Evolutionary conservation across 129 eudicot species (phyloP).

Genomic region (Flaveria linearis): DNA sequence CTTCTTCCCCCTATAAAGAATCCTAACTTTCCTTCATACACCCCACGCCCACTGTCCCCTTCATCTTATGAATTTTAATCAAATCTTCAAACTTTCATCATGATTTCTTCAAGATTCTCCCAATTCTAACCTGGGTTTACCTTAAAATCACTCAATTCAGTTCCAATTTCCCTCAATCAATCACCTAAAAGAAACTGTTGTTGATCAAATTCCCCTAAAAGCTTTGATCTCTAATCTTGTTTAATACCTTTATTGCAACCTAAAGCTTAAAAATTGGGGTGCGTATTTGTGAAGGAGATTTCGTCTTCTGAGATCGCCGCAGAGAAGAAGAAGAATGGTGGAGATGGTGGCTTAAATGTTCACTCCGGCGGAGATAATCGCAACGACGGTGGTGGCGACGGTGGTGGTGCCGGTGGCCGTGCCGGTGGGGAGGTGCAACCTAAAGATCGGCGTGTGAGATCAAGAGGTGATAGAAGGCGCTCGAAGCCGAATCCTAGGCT

Average conservation of each 20-base stretch:
- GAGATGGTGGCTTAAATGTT: too few species aligned
- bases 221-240: too few species aligned
- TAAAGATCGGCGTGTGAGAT: constrained; percentile 45
- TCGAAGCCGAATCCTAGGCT: constrained; percentile 67
- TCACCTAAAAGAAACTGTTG: not conserved
- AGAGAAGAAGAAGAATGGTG: constrained; percentile 31
- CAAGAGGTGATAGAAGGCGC: constrained; percentile 53
- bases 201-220: not conserved
- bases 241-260: too few species aligned
- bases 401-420: not conserved
- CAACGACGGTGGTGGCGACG: constrained; percentile 21
- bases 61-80: not conserved
- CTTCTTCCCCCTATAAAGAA: constrained; percentile 48
- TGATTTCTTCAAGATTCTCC: not conserved
- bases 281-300: constrained; percentile 79
- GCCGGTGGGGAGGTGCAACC: constrained; percentile 34
- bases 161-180: not conserved
- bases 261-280: constrained; percentile 47
- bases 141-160: not conserved
- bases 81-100: not conserved
- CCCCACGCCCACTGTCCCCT: constrained; percentile 2
- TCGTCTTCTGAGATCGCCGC: constrained; percentile 53
- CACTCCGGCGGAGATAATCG: constrained; percentile 7
- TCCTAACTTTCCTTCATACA: constrained; percentile 46
- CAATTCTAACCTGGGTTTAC: too few species aligned